Conservation (phyloP, 2,329 filamentous ascomycete genomes). For the Penicillium sp. region DNA sequence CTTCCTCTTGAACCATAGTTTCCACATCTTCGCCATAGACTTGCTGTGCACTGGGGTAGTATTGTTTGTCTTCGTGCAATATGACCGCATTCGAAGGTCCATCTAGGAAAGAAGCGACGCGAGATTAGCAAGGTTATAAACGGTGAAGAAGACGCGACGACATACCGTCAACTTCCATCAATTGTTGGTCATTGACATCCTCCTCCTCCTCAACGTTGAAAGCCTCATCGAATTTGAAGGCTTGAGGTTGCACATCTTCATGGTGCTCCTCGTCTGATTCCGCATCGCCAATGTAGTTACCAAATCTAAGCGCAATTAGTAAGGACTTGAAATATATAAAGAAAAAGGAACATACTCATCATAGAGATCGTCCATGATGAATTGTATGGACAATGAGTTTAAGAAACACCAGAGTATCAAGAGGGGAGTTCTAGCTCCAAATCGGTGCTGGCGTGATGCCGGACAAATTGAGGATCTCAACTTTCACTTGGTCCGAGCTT, state of each 20-base stretch:
- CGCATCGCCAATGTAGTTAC: conserved; percentile 96
- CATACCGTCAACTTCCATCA: conserved; percentile 89
- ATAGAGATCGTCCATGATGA: conserved; percentile 86
- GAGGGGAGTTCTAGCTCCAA: conserved; percentile 9
- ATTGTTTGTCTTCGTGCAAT: conserved; percentile 98
- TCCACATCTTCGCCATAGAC: conserved; percentile 94
- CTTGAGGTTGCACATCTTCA: conserved; percentile 71
- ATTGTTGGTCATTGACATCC: conserved; percentile 69
- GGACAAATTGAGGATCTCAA: conserved; percentile 22
- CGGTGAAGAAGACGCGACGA: neutral
- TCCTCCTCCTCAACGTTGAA: conserved; percentile 61
- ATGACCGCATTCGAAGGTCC: conserved; percentile 96
- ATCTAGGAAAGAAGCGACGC: conserved; percentile 55
- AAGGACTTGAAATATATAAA: conserved; percentile 15
- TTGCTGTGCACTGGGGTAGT: conserved; percentile 97
- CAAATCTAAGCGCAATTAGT: conserved; percentile 64
- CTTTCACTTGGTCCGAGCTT: conserved; percentile 26
- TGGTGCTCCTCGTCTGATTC: conserved; percentile 83
- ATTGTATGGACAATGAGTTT: conserved; percentile 21
- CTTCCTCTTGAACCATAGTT: conserved; percentile 93
- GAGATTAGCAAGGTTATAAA: conserved; percentile 25
- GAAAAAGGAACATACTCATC: conserved; percentile 67
- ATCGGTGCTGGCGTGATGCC: conserved; percentile 20
- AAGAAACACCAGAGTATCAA: conserved; percentile 6
- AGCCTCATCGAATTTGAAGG: conserved; percentile 75